Base-by-base conservation (phyloP, 2,329 filamentous ascomycete species). In the Parastagonospora nodorum region DNA sequence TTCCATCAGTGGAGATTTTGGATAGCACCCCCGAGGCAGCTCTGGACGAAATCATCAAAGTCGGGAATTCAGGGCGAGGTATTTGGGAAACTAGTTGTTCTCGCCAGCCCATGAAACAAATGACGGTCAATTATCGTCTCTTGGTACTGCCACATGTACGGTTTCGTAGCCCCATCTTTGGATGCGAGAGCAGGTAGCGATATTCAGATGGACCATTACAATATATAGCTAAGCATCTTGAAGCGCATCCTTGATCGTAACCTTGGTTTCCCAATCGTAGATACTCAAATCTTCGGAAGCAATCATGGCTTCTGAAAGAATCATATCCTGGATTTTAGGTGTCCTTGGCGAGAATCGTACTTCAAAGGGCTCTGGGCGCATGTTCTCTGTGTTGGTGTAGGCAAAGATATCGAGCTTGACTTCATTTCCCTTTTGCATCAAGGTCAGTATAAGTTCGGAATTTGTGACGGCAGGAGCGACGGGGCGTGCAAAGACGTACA, bases 341-440 rank as follows among this genome's bases (percentile, higher is more conserved):
- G 48, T 37, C 19, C 42, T 36, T n/a, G 48, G 43, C 2, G 19
- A 38, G 32, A 51, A 51, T 15, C 43, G 10, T 3, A 32, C 48
- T 27, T 51, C 47, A 38, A 51, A 51, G 8, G 48, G 42, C 38
- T 46, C 38, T 3, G 48, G 37, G 9, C 48, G 35, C 42, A 46
- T 51, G 14, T 46, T 51, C 37, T 51, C 42, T 27, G 30, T 46
- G 12, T 51, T 41, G 2, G n/a, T 51, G 42, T 51, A 51, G 7
- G 48, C 48, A 37, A 51, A 51, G 30, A 46, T 42, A 28, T 51
- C 48, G 11, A 42, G 37, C 14, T 45, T 46, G 29, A 46, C 37
- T 14, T 46, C 42, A 9, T 46, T 30, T 2, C 48, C 48, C 48
- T 51, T 15, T 42, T 40, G 12, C 37, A 40, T 8, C 31, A 40